These are phyloP conservation scores for Euphorbia pulcherrima DNA, from an alignment of 345 rosid genomes.

Conservation along the genomic window DNA sequence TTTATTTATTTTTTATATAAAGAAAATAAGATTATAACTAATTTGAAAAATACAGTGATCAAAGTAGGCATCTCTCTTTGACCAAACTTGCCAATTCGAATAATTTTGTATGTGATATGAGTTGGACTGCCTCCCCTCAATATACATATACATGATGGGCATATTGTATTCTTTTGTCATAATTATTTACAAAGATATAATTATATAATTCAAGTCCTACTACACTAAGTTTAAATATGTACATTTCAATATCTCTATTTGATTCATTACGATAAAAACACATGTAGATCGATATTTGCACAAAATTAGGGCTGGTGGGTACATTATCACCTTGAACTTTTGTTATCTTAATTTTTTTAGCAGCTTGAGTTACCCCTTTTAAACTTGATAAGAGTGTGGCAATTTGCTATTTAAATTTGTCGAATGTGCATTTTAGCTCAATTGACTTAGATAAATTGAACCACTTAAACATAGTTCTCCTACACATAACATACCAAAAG, in stretches of 20 bases:
- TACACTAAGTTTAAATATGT: background rate
- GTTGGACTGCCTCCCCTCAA: conserved; percentile 10
- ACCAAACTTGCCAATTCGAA: background rate
- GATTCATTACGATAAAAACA: background rate
- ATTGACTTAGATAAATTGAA: too few relatives aligned
- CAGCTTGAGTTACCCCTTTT: too few relatives aligned
- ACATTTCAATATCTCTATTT: background rate
- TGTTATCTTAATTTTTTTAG: too few relatives aligned
- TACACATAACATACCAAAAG: too few relatives aligned
- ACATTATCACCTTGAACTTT: too few relatives aligned
- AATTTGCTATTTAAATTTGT: too few relatives aligned
- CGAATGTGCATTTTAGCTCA: too few relatives aligned
- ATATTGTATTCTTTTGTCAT: background rate
- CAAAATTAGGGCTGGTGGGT: too few relatives aligned
- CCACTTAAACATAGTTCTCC: too few relatives aligned
- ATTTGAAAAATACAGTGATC: background rate
- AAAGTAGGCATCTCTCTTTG: background rate
- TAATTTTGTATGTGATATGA: conserved; percentile 1
- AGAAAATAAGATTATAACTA: background rate
- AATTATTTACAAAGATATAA: background rate
- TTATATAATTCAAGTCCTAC: background rate
- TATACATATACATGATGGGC: conserved; percentile 5
- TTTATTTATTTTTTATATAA: background rate
- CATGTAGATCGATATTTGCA: background rate
- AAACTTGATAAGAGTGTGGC: too few relatives aligned